phyloP scores from a whole-genome alignment of 2,329 filamentous ascomycete genomes.

The Aspergillus aculeatinus region DNA sequence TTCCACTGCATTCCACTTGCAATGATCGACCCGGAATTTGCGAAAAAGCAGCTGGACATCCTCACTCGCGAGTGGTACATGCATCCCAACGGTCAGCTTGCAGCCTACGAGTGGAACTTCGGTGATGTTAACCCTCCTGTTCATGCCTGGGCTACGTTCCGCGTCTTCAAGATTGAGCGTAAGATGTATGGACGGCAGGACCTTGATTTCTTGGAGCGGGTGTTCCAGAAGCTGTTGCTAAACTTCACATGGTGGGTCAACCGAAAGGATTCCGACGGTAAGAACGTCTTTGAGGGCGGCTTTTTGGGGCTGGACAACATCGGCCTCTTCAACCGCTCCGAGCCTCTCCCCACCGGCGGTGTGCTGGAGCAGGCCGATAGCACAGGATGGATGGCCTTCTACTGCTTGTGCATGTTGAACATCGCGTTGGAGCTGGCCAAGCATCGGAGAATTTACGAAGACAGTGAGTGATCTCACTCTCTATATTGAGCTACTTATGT shows the following conservation, averaged over 20 bases:
- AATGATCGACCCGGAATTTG: constrained; percentile 97
- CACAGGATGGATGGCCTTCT: constrained; percentile 99
- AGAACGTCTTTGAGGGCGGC: constrained; percentile 96
- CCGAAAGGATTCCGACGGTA: constrained; percentile 88
- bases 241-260: constrained; percentile 99
- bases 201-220: constrained; percentile 89
- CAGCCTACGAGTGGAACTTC: constrained; percentile 97
- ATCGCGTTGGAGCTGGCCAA: constrained; percentile 94
- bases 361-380: constrained; percentile 94
- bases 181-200: constrained; percentile 96
- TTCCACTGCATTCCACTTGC: constrained; percentile 95
- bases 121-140: constrained; percentile 95
- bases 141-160: constrained; percentile 93
- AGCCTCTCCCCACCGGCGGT: constrained; percentile 89
- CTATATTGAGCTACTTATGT: not conserved
- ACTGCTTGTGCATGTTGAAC: constrained; percentile 94
- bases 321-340: constrained; percentile 93
- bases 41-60: constrained; percentile 95
- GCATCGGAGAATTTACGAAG: constrained; percentile 91
- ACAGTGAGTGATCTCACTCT: constrained; percentile 48
- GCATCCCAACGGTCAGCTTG: constrained; percentile 93
- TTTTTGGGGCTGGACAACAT: constrained; percentile 97
- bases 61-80: constrained; percentile 99
- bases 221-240: constrained; percentile 91
- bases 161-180: constrained; percentile 96